phyloP scores from a whole-genome alignment of 306 rosid genomes.

The Medicago arabica region DNA sequence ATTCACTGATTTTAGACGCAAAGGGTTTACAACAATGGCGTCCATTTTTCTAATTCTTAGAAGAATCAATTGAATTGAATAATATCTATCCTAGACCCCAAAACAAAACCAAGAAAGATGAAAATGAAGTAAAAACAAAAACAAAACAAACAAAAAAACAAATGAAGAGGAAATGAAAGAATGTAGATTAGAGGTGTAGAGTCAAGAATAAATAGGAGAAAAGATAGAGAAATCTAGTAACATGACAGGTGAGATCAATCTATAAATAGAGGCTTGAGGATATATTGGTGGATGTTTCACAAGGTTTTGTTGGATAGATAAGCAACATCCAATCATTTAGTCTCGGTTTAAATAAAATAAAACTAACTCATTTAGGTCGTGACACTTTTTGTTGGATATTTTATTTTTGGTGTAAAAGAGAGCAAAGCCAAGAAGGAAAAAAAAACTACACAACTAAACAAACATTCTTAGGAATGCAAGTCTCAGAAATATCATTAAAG shows the following conservation, averaged over 20 bases:
- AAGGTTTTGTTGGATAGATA: too few species aligned
- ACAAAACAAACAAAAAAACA: not conserved
- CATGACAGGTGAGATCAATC: not conserved
- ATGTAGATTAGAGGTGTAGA: not conserved
- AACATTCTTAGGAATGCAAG: too few species aligned
- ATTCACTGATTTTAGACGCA: constrained; percentile 82
- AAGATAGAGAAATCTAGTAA: not conserved
- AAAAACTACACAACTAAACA: too few species aligned
- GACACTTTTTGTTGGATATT: too few species aligned
- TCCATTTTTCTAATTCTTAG: constrained; percentile 52
- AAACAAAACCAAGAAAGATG: too few species aligned
- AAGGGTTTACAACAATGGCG: constrained; percentile 73
- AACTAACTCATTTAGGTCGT: too few species aligned
- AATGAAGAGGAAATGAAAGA: constrained; percentile 1
- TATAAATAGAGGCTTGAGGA: constrained; percentile 32
- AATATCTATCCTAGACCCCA: not conserved
- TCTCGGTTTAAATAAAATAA: too few species aligned
- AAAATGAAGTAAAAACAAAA: not conserved
- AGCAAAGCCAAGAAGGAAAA: too few species aligned
- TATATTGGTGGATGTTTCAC: not conserved
- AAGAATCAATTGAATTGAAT: not conserved
- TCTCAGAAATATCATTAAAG: too few species aligned
- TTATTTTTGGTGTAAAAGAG: too few species aligned
- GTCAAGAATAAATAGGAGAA: not conserved
- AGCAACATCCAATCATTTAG: too few species aligned